Conservation (phyloP, 805 yeast species). For the Wickerhamiella bombiphila region DNA sequence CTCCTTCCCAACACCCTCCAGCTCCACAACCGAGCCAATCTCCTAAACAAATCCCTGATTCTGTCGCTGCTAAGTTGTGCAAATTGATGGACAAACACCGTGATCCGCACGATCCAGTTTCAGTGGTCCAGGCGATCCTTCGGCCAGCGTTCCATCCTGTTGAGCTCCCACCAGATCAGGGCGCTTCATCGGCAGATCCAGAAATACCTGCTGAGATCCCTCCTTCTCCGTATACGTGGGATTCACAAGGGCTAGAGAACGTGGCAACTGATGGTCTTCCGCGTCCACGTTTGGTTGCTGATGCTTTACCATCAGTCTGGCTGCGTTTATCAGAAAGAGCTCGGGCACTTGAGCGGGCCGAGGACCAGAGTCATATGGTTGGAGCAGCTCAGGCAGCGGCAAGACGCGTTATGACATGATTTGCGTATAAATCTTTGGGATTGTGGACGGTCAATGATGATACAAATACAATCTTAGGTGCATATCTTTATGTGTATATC, state of each 20-base stretch:
- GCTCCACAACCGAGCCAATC: slow-evolving; percentile 2
- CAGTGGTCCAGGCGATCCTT: background rate
- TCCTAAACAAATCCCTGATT: slow-evolving; percentile 1
- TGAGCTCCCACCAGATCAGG: background rate
- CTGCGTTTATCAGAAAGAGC: slow-evolving; percentile 12
- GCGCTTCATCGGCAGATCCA: background rate
- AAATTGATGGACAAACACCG: background rate
- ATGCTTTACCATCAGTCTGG: slow-evolving; percentile 16
- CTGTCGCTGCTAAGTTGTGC: background rate
- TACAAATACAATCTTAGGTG: no score
- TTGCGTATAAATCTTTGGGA: no score
- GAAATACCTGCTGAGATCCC: background rate
- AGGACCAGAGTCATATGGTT: background rate
- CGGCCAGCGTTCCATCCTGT: background rate
- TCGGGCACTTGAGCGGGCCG: slow-evolving; percentile 5
- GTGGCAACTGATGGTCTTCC: slow-evolving; percentile 17
- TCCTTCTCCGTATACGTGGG: background rate
- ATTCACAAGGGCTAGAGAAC: background rate
- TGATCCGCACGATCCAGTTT: background rate
- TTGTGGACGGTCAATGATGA: no score
- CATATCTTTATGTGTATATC: no score
- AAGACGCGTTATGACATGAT: no score
- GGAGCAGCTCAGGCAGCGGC: no score
- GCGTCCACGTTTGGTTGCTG: slow-evolving; percentile 13
- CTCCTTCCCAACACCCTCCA: background rate